Evolutionary conservation across 805 yeast genomes (phyloP).

Genomic region (Debaryomyces maramus): DNA sequence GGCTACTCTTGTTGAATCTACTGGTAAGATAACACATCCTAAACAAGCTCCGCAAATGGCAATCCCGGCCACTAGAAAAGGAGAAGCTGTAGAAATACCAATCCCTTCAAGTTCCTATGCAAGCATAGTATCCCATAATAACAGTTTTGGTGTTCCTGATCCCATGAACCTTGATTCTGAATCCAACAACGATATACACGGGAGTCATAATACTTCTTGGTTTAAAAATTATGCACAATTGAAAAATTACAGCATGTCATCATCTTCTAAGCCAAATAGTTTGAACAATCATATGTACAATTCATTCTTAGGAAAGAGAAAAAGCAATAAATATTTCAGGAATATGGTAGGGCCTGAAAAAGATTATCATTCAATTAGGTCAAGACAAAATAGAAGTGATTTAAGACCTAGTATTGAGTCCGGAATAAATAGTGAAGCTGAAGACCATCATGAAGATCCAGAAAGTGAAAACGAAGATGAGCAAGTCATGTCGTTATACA

Average conservation of each 20-base stretch:
- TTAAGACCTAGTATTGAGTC: conserved; percentile 7
- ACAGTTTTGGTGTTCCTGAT: neutral
- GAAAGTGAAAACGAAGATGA: conserved; percentile 60
- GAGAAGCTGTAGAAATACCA: conserved; percentile 77
- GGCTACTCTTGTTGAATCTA: neutral
- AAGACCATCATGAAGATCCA: conserved; percentile 17
- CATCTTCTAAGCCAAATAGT: conserved; percentile 17
- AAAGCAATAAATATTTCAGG: neutral
- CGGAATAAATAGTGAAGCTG: conserved; percentile 11
- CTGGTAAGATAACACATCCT: conserved; percentile 17
- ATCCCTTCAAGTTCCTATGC: conserved; percentile 23
- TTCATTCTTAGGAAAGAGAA: conserved; percentile 18
- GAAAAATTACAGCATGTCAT: conserved; percentile 11
- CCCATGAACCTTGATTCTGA: neutral
- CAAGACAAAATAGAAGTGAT: conserved; percentile 8
- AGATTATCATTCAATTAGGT: neutral
- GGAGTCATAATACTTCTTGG: conserved; percentile 20
- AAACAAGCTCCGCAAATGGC: conserved; percentile 56
- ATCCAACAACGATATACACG: neutral
- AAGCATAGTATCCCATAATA: neutral
- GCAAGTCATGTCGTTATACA: conserved; percentile 65
- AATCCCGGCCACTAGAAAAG: conserved; percentile 76
- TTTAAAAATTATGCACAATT: conserved; percentile 29
- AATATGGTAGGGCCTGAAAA: neutral
- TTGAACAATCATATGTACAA: conserved; percentile 28